Evolutionary conservation across 345 rosid species (phyloP).

Genomic region (Jatropha curcas): DNA sequence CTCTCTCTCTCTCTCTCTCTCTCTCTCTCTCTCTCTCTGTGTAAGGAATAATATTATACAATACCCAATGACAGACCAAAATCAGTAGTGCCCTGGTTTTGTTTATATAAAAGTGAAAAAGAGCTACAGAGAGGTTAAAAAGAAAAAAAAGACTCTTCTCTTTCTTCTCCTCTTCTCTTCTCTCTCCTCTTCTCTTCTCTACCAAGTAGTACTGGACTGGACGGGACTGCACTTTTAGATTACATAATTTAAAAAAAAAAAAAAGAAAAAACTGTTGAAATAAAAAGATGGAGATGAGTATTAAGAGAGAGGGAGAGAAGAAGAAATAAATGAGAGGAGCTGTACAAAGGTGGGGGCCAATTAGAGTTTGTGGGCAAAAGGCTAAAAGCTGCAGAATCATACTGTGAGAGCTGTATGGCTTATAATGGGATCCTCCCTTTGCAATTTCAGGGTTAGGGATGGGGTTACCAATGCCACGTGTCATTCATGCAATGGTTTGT

Average conservation of each 20-base stretch:
- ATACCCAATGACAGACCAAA: conserved; percentile 31
- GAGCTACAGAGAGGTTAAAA: neutral
- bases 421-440: conserved; percentile 31
- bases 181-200: too few relatives aligned
- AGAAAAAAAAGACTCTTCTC: neutral
- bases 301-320: neutral
- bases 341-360: conserved; percentile 24
- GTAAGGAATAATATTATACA: neutral
- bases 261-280: neutral
- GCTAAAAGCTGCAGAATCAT: conserved; percentile 56
- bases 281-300: neutral
- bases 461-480: conserved; percentile 21
- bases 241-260: conserved; percentile 23
- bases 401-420: conserved; percentile 40
- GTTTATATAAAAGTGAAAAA: conserved; percentile 22
- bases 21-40: neutral
- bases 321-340: conserved; percentile 40
- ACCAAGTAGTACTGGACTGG: too few relatives aligned
- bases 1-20: conserved; percentile 23
- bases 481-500: conserved; percentile 28
- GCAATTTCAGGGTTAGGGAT: neutral
- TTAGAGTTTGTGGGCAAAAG: conserved; percentile 62
- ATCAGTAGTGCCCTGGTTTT: conserved; percentile 27
- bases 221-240: too few relatives aligned
- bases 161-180: too few relatives aligned